Conservation (phyloP, 371 early-diverging fungal species). For the Gilbertella persicaria region DNA sequence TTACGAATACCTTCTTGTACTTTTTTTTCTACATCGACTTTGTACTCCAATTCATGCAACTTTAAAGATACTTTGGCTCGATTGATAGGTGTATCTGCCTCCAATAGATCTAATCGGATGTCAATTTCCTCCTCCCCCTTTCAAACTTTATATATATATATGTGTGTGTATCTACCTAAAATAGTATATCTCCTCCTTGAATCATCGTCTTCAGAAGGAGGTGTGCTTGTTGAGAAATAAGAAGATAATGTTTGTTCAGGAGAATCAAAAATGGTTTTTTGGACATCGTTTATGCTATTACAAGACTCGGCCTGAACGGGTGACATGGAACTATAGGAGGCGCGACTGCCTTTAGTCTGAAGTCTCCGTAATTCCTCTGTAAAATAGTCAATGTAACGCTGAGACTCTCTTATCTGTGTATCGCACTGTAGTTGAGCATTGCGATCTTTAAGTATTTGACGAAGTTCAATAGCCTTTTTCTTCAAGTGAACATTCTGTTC, state of each 20-base stretch:
- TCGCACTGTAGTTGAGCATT: slow-evolving; percentile 76
- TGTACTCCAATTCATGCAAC: slow-evolving; percentile 78
- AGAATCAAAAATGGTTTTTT: slow-evolving; percentile 3
- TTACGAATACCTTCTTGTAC: slow-evolving; percentile 72
- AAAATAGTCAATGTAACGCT: slow-evolving; percentile 80
- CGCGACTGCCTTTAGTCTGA: slow-evolving; percentile 20
- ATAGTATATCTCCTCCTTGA: slow-evolving; percentile 41
- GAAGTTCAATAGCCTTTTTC: slow-evolving; percentile 70
- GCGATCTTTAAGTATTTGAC: slow-evolving; percentile 59
- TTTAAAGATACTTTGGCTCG: slow-evolving; percentile 84
- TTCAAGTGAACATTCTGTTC: slow-evolving; percentile 65
- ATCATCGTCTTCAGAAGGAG: slow-evolving; percentile 11
- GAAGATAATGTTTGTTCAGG: slow-evolving; percentile 9
- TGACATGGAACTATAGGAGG: slow-evolving; percentile 12
- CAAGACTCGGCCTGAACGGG: not conserved
- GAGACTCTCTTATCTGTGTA: slow-evolving; percentile 71
- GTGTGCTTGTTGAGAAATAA: not conserved
- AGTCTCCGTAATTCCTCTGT: slow-evolving; percentile 59
- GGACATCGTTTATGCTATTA: not conserved
- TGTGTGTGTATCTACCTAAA: slow-evolving; percentile 41
- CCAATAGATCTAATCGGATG: slow-evolving; percentile 58
- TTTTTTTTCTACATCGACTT: slow-evolving; percentile 87
- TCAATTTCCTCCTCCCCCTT: not conserved
- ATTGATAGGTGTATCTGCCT: slow-evolving; percentile 77
- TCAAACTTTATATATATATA: not conserved